Evolutionary conservation across 495 filamentous ascomycete species (phyloP).

Genomic region (Letharia lupina): DNA sequence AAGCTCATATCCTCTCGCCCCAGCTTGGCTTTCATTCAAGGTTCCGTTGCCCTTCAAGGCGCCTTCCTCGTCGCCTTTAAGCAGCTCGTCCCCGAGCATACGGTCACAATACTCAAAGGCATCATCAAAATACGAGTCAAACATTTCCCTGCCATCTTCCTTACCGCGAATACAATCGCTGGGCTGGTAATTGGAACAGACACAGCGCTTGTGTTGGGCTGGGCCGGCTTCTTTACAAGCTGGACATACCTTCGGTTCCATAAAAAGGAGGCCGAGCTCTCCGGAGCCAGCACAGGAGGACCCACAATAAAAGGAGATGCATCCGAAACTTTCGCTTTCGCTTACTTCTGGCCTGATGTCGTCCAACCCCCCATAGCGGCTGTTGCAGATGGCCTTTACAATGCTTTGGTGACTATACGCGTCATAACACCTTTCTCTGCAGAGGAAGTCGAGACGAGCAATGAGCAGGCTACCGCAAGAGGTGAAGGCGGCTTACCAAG

Average conservation of each 20-base stretch:
- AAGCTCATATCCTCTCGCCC: slow-evolving; percentile 27
- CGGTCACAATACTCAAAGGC: slow-evolving; percentile 85
- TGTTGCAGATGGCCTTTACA: slow-evolving; percentile 66
- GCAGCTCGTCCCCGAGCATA: slow-evolving; percentile 95
- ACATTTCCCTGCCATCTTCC: slow-evolving; percentile 86
- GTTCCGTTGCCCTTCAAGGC: slow-evolving; percentile 80
- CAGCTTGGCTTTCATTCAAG: slow-evolving; percentile 38
- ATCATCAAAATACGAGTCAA: slow-evolving; percentile 85
- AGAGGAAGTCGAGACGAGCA: slow-evolving; percentile 74
- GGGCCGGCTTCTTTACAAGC: slow-evolving; percentile 74
- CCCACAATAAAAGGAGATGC: slow-evolving; percentile 65
- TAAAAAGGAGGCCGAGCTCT: slow-evolving; percentile 62
- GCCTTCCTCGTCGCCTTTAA: slow-evolving; percentile 97
- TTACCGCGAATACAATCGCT: slow-evolving; percentile 66
- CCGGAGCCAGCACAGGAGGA: slow-evolving; percentile 45
- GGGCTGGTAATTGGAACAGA: slow-evolving; percentile 75
- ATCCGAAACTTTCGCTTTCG: slow-evolving; percentile 89
- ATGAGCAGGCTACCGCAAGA: slow-evolving; percentile 56
- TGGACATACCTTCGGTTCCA: slow-evolving; percentile 98
- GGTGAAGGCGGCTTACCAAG: slow-evolving; percentile 61
- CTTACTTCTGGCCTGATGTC: slow-evolving; percentile 88
- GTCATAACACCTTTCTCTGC: slow-evolving; percentile 81
- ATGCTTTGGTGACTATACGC: slow-evolving; percentile 58
- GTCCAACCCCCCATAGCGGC: slow-evolving; percentile 67
- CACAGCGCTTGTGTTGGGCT: slow-evolving; percentile 71